These are phyloP conservation scores for Sophora flavescens DNA, from an alignment of 306 rosid species.

Conservation along the genomic window DNA sequence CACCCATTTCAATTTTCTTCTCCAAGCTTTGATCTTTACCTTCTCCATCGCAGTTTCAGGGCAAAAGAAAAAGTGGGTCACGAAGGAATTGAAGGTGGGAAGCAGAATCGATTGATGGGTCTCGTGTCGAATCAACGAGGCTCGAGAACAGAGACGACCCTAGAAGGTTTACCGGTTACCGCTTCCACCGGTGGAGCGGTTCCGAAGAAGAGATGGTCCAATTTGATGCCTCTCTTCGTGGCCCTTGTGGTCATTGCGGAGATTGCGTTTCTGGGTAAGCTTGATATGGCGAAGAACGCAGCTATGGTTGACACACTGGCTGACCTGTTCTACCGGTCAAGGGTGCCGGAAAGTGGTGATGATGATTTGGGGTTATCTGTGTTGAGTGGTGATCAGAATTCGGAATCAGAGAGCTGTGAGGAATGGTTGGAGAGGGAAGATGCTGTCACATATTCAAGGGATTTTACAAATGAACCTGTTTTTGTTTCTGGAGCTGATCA, in stretches of 20 bases:
- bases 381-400: slow-evolving; percentile 45
- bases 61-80: slow-evolving; percentile 22
- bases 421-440: slow-evolving; percentile 88
- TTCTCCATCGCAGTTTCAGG: slow-evolving; percentile 36
- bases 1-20: slow-evolving; percentile 30
- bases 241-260: slow-evolving; percentile 82
- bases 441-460: slow-evolving; percentile 74
- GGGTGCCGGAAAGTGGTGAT: slow-evolving; percentile 45
- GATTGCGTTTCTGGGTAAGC: slow-evolving; percentile 83
- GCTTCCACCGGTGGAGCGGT: slow-evolving; percentile 38
- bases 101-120: slow-evolving; percentile 59
- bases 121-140: slow-evolving; percentile 64
- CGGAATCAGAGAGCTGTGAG: slow-evolving; percentile 70
- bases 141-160: slow-evolving; percentile 61
- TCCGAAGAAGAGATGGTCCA: slow-evolving; percentile 73
- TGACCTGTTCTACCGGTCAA: slow-evolving; percentile 66
- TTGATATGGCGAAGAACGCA: slow-evolving; percentile 82
- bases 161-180: slow-evolving; percentile 56
- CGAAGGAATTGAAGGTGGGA: slow-evolving; percentile 25
- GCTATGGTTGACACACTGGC: slow-evolving; percentile 75
- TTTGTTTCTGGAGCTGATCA: slow-evolving; percentile 72
- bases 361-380: slow-evolving; percentile 49
- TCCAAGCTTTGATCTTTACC: slow-evolving; percentile 33
- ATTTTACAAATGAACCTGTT: slow-evolving; percentile 74
- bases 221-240: slow-evolving; percentile 69